A percentile compares a stretch with the other conserved stretches of the same genome.
Evolutionary conservation across 2,329 filamentous ascomycete genomes (phyloP).

Genomic region (Cladorrhinum sp.): DNA sequence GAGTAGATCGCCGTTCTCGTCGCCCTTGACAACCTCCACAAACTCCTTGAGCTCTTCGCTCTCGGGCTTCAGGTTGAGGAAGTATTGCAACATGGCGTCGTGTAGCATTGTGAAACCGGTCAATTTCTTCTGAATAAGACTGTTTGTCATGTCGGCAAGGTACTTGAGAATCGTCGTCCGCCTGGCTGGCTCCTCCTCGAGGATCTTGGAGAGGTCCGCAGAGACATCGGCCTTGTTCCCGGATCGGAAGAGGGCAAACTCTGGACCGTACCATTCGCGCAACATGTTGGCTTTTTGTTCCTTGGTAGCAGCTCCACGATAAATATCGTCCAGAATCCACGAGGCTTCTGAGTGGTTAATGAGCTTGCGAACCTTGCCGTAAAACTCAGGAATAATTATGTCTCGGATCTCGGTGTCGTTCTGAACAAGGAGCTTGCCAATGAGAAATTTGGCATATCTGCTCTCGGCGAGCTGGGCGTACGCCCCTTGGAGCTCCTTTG

Average conservation of each 20-base stretch:
- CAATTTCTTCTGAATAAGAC: slow-evolving; percentile 91
- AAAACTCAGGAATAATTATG: slow-evolving; percentile 90
- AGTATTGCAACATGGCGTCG: slow-evolving; percentile 97
- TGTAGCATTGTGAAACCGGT: slow-evolving; percentile 97
- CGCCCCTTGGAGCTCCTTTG: slow-evolving; percentile 77
- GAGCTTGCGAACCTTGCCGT: slow-evolving; percentile 84
- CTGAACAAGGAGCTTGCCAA: slow-evolving; percentile 93
- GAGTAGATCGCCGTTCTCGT: slow-evolving; percentile 83
- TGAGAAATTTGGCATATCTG: slow-evolving; percentile 94
- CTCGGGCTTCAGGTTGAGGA: slow-evolving; percentile 71
- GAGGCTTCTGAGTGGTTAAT: slow-evolving; percentile 96
- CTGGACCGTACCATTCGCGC: slow-evolving; percentile 93
- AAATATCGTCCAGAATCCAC: slow-evolving; percentile 97
- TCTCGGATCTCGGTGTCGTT: slow-evolving; percentile 84
- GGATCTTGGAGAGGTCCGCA: slow-evolving; percentile 70
- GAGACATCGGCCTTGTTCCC: slow-evolving; percentile 52
- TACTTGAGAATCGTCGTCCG: slow-evolving; percentile 81
- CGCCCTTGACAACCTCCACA: slow-evolving; percentile 83
- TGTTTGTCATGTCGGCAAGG: slow-evolving; percentile 82
- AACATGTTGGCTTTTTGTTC: slow-evolving; percentile 82
- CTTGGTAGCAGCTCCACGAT: slow-evolving; percentile 80
- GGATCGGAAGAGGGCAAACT: slow-evolving; percentile 77
- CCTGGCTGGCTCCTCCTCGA: slow-evolving; percentile 79
- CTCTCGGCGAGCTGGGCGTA: slow-evolving; percentile 87
- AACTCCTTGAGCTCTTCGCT: slow-evolving; percentile 84